Percentiles rank a stretch among this genome's conserved stretches.
phyloP scores from a whole-genome alignment of 116 monocot species.

The Papilionanthe hybrid region DNA sequence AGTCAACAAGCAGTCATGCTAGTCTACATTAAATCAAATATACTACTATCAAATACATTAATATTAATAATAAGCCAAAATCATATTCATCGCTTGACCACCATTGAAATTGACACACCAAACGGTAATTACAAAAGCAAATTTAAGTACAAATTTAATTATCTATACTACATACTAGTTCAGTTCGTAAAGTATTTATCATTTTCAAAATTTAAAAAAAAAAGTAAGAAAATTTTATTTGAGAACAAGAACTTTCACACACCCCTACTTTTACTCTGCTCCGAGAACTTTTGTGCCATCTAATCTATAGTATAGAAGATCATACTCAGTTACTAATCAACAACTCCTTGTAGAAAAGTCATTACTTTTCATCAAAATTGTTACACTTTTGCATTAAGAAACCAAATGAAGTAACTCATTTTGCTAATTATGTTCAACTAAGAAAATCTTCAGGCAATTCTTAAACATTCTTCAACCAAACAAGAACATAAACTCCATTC shows the following conservation, averaged over 20 bases:
- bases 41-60: neutral
- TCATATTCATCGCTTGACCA: neutral
- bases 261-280: too few species aligned
- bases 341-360: neutral
- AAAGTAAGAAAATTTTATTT: too few species aligned
- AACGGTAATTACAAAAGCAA: neutral
- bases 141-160: neutral
- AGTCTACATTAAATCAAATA: neutral
- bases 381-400: neutral
- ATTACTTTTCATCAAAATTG: neutral
- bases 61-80: neutral
- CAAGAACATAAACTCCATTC: constrained; percentile 2
- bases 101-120: neutral
- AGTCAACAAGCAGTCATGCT: neutral
- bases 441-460: neutral
- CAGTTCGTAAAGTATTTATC: too few species aligned
- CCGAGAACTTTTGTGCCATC: too few species aligned
- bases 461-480: constrained; percentile 2
- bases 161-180: too few species aligned
- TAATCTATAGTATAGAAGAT: neutral
- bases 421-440: neutral
- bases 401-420: neutral
- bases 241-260: too few species aligned
- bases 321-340: neutral
- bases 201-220: too few species aligned